Evolutionary conservation across 2,329 filamentous ascomycete genomes (phyloP).

Genomic region (Alternaria burnsii): DNA sequence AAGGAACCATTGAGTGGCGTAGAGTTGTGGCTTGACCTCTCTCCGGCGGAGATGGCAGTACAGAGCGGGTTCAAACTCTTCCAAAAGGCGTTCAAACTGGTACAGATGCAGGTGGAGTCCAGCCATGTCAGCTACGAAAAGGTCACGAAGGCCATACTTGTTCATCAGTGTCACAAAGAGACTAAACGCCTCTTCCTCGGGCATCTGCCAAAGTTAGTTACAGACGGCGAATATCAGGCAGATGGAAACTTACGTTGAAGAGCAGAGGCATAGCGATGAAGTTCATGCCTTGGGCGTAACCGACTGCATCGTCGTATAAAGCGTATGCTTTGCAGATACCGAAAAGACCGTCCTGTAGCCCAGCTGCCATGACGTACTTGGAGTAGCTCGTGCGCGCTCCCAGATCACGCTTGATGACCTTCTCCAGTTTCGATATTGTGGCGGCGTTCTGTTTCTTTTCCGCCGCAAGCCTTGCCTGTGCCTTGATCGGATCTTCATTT

Average conservation of each 20-base stretch:
- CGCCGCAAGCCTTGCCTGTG: slow-evolving; percentile 68
- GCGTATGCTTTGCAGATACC: slow-evolving; percentile 98
- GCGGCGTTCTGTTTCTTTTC: slow-evolving; percentile 79
- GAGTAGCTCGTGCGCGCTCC: slow-evolving; percentile 95
- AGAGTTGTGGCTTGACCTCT: slow-evolving; percentile 88
- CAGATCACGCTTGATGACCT: slow-evolving; percentile 87
- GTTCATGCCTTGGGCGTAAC: slow-evolving; percentile 99
- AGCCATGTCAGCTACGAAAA: slow-evolving; percentile 96
- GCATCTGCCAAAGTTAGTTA: slow-evolving; percentile 72
- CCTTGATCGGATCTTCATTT: slow-evolving; percentile 70
- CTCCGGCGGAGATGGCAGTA: slow-evolving; percentile 93
- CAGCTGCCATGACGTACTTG: slow-evolving; percentile 90
- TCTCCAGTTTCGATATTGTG: slow-evolving; percentile 83
- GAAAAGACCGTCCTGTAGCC: slow-evolving; percentile 91
- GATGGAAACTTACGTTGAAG: slow-evolving; percentile 76
- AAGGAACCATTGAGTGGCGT: slow-evolving; percentile 98
- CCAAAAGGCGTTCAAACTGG: slow-evolving; percentile 91
- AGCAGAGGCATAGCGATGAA: slow-evolving; percentile 96
- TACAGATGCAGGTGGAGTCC: slow-evolving; percentile 92
- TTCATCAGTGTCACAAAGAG: slow-evolving; percentile 95
- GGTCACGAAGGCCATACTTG: slow-evolving; percentile 88
- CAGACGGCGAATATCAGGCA: slow-evolving; percentile 69
- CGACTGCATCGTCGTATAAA: slow-evolving; percentile 90
- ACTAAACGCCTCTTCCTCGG: slow-evolving; percentile 95
- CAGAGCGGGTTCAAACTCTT: slow-evolving; percentile 91